These are phyloP conservation scores for Rhizopogon vinicolor DNA, from an alignment of 768 basidiomycete species.

Conservation along the genomic window DNA sequence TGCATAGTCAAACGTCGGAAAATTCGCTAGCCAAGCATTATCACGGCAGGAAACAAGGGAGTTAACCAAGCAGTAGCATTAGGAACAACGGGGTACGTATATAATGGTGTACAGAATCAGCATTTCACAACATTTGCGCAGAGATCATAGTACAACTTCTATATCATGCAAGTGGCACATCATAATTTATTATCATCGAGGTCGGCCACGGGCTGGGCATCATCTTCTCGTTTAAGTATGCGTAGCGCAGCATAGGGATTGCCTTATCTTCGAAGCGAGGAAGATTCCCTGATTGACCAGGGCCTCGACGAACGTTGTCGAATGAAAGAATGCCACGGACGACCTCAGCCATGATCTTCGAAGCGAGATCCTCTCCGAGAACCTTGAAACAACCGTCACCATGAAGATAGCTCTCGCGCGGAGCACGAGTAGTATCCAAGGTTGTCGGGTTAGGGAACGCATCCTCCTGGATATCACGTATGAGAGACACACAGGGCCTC, in stretches of 20 bases:
- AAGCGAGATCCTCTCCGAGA: conserved; percentile 50
- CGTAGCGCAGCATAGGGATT: conserved; percentile 44
- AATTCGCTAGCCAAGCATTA: no score
- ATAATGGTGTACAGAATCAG: no score
- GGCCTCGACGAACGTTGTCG: conserved; percentile 58
- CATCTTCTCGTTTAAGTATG: conserved; percentile 52
- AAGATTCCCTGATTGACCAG: conserved; percentile 62
- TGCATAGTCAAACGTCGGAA: no score
- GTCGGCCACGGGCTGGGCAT: conserved; percentile 63
- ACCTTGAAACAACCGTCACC: conserved; percentile 46
- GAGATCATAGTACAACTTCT: neutral
- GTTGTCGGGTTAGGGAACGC: conserved; percentile 45
- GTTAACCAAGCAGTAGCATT: no score
- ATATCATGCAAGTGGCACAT: conserved; percentile 16
- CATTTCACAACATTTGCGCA: no score
- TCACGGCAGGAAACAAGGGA: no score
- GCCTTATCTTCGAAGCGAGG: conserved; percentile 49
- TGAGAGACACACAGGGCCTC: neutral
- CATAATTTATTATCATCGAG: conserved; percentile 52
- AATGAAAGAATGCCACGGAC: conserved; percentile 59
- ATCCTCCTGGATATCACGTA: conserved; percentile 31
- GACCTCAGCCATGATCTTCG: conserved; percentile 57
- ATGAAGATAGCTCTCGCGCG: conserved; percentile 42
- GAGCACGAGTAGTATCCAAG: conserved; percentile 40
- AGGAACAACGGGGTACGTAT: no score